These are phyloP conservation scores for Apiospora malaysiana DNA, from an alignment of 2,329 filamentous ascomycete genomes.

Conservation along the genomic window DNA sequence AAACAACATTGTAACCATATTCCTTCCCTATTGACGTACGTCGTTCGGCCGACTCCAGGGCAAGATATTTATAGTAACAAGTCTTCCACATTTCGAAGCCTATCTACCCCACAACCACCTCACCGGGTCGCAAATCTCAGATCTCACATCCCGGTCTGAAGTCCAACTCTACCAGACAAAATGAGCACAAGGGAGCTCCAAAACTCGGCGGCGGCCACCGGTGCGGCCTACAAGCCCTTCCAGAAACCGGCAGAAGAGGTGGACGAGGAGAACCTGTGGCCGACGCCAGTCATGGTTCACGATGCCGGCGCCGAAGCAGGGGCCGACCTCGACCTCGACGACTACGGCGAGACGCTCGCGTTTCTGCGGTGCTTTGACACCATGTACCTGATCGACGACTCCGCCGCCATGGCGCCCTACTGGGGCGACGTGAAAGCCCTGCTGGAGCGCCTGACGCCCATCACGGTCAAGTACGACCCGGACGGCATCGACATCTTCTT, in stretches of 20 bases:
- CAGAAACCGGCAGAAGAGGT: slow-evolving; percentile 66
- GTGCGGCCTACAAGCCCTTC: slow-evolving; percentile 63
- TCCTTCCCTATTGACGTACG: background rate
- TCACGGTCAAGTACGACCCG: slow-evolving; percentile 78
- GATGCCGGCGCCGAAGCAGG: slow-evolving; percentile 40
- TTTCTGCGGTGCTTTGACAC: slow-evolving; percentile 86
- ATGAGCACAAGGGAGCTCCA: slow-evolving; percentile 10
- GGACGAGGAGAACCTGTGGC: slow-evolving; percentile 40
- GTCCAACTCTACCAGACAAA: background rate
- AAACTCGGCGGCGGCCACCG: slow-evolving; percentile 42
- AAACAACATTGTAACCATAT: background rate
- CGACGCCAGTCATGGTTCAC: slow-evolving; percentile 42
- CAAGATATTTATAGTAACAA: background rate
- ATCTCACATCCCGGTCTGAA: background rate
- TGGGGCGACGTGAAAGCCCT: slow-evolving; percentile 79
- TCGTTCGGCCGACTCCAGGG: background rate
- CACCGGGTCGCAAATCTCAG: background rate
- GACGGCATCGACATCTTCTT: slow-evolving; percentile 95
- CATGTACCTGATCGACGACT: slow-evolving; percentile 90
- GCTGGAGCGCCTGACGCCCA: slow-evolving; percentile 72
- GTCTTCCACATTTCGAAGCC: background rate
- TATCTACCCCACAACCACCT: background rate
- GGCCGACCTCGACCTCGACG: slow-evolving; percentile 68
- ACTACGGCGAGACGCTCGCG: slow-evolving; percentile 77
- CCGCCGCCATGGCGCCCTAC: slow-evolving; percentile 82